phyloP scores from a whole-genome alignment of 1,139 yeast genomes.

The Suhomyces atakaporum region DNA sequence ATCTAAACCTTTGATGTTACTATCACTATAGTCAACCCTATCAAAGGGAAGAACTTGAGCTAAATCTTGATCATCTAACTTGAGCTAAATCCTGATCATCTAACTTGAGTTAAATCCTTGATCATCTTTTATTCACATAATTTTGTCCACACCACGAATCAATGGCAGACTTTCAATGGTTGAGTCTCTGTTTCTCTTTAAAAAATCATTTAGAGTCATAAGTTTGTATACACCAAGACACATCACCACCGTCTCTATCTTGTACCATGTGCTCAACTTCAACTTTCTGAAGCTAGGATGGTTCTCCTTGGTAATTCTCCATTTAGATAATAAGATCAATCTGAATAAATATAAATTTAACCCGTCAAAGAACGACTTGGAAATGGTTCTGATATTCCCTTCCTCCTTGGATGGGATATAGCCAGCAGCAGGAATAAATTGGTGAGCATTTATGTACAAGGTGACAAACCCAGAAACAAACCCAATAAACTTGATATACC shows the following conservation, averaged over 20 bases:
- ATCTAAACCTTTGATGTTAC: no score
- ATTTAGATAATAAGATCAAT: constrained; percentile 41
- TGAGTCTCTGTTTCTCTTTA: constrained; percentile 19
- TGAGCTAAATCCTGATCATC: no score
- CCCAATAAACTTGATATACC: constrained; percentile 40
- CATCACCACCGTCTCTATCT: constrained; percentile 38
- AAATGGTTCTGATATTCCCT: constrained; percentile 24
- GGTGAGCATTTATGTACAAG: constrained; percentile 28
- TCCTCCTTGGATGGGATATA: constrained; percentile 14
- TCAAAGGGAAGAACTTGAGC: no score
- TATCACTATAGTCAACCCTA: no score
- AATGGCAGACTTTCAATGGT: constrained; percentile 12
- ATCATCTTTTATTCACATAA: no score
- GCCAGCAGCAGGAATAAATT: constrained; percentile 29
- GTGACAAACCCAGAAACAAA: constrained; percentile 36
- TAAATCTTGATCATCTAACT: no score
- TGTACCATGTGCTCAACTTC: constrained; percentile 32
- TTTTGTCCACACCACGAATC: constrained; percentile 14
- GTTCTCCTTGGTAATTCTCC: constrained; percentile 45
- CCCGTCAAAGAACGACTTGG: constrained; percentile 30
- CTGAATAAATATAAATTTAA: constrained; percentile 39
- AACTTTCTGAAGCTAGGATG: constrained; percentile 36
- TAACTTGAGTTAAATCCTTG: no score
- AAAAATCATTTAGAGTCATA: constrained; percentile 42
- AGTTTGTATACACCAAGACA: constrained; percentile 42